A percentile compares a stretch with the other conserved stretches of the same genome.
Evolutionary conservation across 805 yeast species (phyloP).

Genomic region (Saccharomycopsis sp.): DNA sequence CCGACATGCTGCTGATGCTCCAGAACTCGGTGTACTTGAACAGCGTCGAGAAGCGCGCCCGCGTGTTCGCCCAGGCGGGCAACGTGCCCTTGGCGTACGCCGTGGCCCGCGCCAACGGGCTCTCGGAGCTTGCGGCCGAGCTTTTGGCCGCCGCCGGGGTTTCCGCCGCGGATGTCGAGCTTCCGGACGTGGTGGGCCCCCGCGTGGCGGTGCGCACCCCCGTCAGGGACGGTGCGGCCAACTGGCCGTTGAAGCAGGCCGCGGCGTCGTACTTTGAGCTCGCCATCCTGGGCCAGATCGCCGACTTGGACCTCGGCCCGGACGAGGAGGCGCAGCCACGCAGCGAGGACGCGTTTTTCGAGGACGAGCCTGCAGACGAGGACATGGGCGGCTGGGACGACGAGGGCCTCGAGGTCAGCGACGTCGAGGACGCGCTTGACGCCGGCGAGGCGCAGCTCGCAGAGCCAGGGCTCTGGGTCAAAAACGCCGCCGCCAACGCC

Average conservation of each 20-base stretch:
- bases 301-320: constrained; percentile 49
- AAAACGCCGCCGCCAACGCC: constrained; percentile 72
- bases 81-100: constrained; percentile 87
- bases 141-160: constrained; percentile 66
- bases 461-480: constrained; percentile 65
- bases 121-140: constrained; percentile 64
- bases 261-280: constrained; percentile 77
- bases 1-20: constrained; percentile 70
- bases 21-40: constrained; percentile 77
- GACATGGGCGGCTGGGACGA: constrained; percentile 65
- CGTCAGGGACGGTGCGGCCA: constrained; percentile 37
- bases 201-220: constrained; percentile 43
- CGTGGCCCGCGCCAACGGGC: constrained; percentile 80
- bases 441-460: constrained; percentile 24
- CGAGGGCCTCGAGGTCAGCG: constrained; percentile 66
- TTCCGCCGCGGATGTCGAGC: constrained; percentile 50
- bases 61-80: constrained; percentile 70
- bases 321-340: constrained; percentile 22
- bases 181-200: constrained; percentile 45
- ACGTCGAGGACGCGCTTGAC: constrained; percentile 34
- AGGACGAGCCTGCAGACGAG: constrained; percentile 23
- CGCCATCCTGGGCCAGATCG: constrained; percentile 74
- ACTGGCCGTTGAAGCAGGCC: constrained; percentile 81
- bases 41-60: constrained; percentile 67
- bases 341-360: constrained; percentile 24